These are phyloP conservation scores for Globisporangium recalcitrans DNA, from an alignment of 352 stramenopile species.

Conservation along the genomic window DNA sequence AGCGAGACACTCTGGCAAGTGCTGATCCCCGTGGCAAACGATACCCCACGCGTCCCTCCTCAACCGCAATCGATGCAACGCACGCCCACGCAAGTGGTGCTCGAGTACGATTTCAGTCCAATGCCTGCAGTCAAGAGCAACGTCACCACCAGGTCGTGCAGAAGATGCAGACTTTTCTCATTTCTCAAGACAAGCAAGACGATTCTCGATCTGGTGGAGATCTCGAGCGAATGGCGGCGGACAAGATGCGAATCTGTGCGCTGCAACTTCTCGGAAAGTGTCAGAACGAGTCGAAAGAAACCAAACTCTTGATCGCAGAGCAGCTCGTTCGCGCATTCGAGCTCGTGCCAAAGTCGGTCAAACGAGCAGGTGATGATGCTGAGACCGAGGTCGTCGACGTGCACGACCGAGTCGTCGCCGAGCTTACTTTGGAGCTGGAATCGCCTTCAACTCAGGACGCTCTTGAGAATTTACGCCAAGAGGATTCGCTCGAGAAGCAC, in stretches of 20 bases:
- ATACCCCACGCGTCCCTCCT: constrained; percentile 8
- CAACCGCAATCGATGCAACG: constrained; percentile 20
- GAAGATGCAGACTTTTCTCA: constrained; percentile 11
- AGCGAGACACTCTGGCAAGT: constrained; percentile 20
- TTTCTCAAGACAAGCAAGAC: neutral
- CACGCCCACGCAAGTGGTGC: constrained; percentile 18
- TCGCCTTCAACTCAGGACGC: constrained; percentile 16
- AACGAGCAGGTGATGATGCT: neutral
- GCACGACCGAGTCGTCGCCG: constrained; percentile 5
- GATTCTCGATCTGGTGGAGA: neutral
- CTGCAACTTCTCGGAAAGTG: constrained; percentile 8
- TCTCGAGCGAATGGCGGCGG: neutral
- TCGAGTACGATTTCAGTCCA: constrained; percentile 17
- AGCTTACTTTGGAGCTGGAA: constrained; percentile 9
- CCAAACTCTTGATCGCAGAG: neutral
- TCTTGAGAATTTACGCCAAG: constrained; percentile 10
- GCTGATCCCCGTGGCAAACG: constrained; percentile 24
- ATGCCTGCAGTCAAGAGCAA: neutral
- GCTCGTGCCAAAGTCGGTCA: constrained; percentile 1
- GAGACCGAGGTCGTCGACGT: neutral
- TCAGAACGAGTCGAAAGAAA: neutral
- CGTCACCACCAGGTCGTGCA: neutral
- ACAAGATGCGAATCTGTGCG: neutral
- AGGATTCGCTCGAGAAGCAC: constrained; percentile 14
- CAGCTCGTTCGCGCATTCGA: constrained; percentile 8